These are phyloP conservation scores for Vachellia collinsii DNA, from an alignment of 306 rosid species.

Conservation along the genomic window DNA sequence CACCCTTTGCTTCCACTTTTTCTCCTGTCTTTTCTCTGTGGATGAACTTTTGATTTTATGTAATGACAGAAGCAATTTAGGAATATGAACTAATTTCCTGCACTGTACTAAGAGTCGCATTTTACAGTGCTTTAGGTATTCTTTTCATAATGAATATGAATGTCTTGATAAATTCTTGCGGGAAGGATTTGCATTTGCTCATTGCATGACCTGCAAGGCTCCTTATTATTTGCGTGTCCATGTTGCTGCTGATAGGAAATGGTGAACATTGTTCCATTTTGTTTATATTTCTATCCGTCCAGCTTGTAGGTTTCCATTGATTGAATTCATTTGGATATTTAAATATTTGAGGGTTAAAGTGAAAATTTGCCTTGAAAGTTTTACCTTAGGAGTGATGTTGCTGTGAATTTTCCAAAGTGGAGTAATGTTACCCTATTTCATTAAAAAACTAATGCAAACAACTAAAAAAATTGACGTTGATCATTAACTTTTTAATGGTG, in stretches of 20 bases:
- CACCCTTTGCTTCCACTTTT: background rate
- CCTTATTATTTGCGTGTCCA: constrained; percentile 96
- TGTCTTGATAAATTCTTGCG: constrained; percentile 49
- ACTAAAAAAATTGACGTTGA: too few relatives aligned
- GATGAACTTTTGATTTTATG: constrained; percentile 4
- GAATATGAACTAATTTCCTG: constrained; percentile 15
- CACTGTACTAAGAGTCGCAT: background rate
- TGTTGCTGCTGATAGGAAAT: constrained; percentile 90
- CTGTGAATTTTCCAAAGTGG: too few relatives aligned
- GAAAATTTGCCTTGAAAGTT: too few relatives aligned
- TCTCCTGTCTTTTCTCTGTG: background rate
- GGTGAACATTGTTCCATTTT: constrained; percentile 92
- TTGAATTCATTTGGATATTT: constrained; percentile 7
- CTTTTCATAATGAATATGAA: constrained; percentile 37
- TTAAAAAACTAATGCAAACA: too few relatives aligned
- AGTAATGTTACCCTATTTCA: too few relatives aligned
- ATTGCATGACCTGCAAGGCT: constrained; percentile 97
- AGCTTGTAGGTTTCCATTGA: constrained; percentile 73
- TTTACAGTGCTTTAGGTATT: constrained; percentile 16
- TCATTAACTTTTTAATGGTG: too few relatives aligned
- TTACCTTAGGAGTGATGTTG: too few relatives aligned
- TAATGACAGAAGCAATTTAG: constrained; percentile 6
- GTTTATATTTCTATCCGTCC: constrained; percentile 85
- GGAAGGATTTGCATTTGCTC: constrained; percentile 99
- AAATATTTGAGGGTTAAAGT: background rate